A percentile compares a stretch with the other conserved stretches of the same genome.
Conservation (phyloP, 345 rosid species). For the Turritis glabra region DNA sequence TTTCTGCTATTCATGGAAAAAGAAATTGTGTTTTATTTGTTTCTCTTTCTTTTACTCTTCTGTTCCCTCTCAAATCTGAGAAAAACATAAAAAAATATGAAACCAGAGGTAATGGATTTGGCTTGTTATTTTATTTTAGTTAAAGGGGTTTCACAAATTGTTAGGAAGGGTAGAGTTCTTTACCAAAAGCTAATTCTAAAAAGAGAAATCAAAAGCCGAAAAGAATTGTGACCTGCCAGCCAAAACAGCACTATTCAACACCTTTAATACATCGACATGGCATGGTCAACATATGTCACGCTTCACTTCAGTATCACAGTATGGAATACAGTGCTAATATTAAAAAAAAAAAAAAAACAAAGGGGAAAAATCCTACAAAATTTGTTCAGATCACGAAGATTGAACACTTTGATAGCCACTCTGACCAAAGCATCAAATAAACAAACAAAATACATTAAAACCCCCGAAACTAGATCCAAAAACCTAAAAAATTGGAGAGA, state of each 20-base stretch:
- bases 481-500: neutral
- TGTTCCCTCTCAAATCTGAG: slow-evolving; percentile 5
- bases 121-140: neutral
- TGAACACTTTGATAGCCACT: neutral
- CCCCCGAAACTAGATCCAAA: neutral
- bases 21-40: neutral
- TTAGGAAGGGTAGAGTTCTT: no score
- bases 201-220: neutral
- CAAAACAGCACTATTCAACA: neutral
- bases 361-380: neutral
- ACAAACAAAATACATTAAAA: neutral
- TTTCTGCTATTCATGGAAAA: neutral
- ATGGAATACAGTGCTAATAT: neutral
- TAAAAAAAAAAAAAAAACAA: neutral
- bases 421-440: neutral
- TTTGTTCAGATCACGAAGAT: no score
- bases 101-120: neutral
- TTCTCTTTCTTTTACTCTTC: neutral
- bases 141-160: neutral
- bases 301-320: neutral
- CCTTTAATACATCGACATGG: neutral
- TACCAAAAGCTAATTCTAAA: neutral
- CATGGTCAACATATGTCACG: slow-evolving; percentile 11
- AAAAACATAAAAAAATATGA: neutral
- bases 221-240: slow-evolving; percentile 9